These are phyloP conservation scores for Dendryphion nanum DNA, from an alignment of 2,329 filamentous ascomycete species.

Conservation along the genomic window DNA sequence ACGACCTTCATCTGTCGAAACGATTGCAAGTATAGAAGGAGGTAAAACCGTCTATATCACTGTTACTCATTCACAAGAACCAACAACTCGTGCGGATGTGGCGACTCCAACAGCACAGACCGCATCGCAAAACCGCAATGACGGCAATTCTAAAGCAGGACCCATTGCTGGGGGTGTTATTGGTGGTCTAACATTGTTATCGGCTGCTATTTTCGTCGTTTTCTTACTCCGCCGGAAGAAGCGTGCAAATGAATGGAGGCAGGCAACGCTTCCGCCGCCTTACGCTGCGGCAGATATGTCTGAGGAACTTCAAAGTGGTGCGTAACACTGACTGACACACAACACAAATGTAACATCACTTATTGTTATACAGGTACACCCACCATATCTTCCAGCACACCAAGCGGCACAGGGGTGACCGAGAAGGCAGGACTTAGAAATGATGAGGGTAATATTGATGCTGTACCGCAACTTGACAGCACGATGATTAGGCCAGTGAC, in stretches of 20 bases:
- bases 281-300: conserved; percentile 24
- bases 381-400: conserved; percentile 1
- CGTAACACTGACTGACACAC: conserved; percentile 4
- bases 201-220: conserved; percentile 7
- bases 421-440: conserved; percentile 3
- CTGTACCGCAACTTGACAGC: conserved; percentile 16
- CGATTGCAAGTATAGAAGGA: conserved; percentile 9
- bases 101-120: not conserved
- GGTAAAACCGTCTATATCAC: conserved; percentile 12
- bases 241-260: conserved; percentile 17
- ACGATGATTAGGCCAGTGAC: conserved; percentile 9
- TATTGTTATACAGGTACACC: conserved; percentile 10
- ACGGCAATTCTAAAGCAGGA: conserved; percentile 5
- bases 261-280: conserved; percentile 22
- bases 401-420: not conserved
- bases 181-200: conserved; percentile 16
- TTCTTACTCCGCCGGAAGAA: conserved; percentile 12
- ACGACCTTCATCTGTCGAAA: conserved; percentile 5
- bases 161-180: conserved; percentile 23
- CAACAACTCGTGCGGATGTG: conserved; percentile 1
- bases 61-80: conserved; percentile 4
- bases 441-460: conserved; percentile 1
- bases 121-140: not conserved
- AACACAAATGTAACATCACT: conserved; percentile 4
- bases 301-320: conserved; percentile 18